Evolutionary conservation across 192 early-diverging fungal species (phyloP), one percentile per base, ranked within the genome.

Genomic region (Rhizophagus prolifer): DNA sequence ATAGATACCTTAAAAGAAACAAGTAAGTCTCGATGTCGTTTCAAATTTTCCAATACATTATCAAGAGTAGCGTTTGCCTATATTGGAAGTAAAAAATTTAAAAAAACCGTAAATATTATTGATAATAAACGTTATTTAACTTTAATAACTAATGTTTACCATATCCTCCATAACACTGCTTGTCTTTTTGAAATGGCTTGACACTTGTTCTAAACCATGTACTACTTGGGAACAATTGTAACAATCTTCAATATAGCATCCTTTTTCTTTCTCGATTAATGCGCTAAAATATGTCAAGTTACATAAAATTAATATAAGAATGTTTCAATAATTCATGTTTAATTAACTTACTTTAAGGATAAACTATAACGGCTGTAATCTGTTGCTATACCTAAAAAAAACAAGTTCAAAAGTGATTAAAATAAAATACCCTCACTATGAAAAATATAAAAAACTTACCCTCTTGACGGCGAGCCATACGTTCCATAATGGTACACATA

Each of bases 21-120:
- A 26, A 92, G 77, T 13, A 92, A 72, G 70, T 92, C 91, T n/a
- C 90, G 86, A 64, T 90, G 86, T 41, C 85, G 78, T 69, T 91
- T 92, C 50, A 92, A 60, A 81, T 79, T 85, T 65, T 92, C 91
- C 6, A 91, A 78, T 62, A 91, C 80, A 0, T 81, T 86, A 59
- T 86, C 86, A 10, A 83, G 82, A 65, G 81, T 78, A 21, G 82
- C 66, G 58, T 34, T 36, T 7, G 82, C 82, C 74, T 86, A 58
- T 12, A 19, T 60, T 71, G 14, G 81, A 79, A 4, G 81, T 77
- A n/a, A 4, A 25, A n/a, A 38, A 9, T 8, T 23, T n/a, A 70
- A 47, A n/a, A 36, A 50, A 47, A 70, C 23, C 4, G 19, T 28
- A 14, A 10, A 21, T 38, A 30, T 23, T 21, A n/a, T 70, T 1